phyloP scores from a whole-genome alignment of 257 asterid genomes.

The Solanum chilense region DNA sequence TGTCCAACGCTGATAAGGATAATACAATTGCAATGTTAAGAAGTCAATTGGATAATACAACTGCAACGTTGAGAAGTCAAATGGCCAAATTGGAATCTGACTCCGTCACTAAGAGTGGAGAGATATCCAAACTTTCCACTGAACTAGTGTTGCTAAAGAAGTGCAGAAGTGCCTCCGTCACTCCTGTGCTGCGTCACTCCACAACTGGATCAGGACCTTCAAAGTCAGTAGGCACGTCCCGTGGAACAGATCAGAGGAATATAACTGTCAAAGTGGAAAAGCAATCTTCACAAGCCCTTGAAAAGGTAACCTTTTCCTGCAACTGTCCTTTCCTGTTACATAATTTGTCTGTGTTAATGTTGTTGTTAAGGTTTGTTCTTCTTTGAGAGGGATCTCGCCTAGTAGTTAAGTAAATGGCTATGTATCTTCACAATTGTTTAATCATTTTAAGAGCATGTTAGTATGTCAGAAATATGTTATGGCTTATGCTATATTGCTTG shows the following conservation, averaged over 20 bases:
- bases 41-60: constrained; percentile 16
- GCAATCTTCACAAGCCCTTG: constrained; percentile 18
- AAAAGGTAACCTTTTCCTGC: constrained; percentile 27
- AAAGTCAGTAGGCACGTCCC: constrained; percentile 11
- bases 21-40: constrained; percentile 21
- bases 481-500: neutral
- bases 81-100: constrained; percentile 39
- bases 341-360: neutral
- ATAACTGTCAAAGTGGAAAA: constrained; percentile 22
- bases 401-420: neutral
- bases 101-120: constrained; percentile 30
- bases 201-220: constrained; percentile 6
- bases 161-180: constrained; percentile 18
- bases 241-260: constrained; percentile 2
- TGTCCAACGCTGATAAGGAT: constrained; percentile 22
- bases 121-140: constrained; percentile 32
- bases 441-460: neutral
- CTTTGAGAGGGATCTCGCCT: neutral
- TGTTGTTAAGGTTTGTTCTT: neutral
- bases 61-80: constrained; percentile 25
- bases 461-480: neutral
- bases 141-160: constrained; percentile 36
- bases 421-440: neutral
- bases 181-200: constrained; percentile 38
- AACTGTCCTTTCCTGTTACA: neutral